Base-by-base conservation (phyloP, 495 filamentous ascomycete genomes). In the Endocarpon pusillum region DNA sequence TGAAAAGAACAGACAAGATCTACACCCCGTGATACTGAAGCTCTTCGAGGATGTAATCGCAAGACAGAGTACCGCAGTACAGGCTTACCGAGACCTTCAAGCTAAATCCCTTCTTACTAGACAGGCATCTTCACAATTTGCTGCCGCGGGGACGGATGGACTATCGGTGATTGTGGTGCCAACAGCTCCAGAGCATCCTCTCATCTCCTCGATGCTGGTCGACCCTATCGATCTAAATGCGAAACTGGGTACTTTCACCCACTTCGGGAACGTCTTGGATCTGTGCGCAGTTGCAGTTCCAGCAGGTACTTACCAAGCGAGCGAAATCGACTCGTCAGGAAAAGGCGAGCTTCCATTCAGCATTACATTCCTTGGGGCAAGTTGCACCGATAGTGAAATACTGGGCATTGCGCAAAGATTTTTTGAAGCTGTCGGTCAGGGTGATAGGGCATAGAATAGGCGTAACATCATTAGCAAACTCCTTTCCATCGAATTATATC, bases 261-360 rank as follows among this genome's bases (percentile, higher is more conserved):
- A 79, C 47, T 71, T 59, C 32, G 74, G 59, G 3, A 78, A 79
- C 41, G 71, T 78, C 31, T 49, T 78, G 8, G 74, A 79, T 53
- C 46, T 77, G 35, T 76, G 69, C 46, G 74, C 59, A 3, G 51
- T 71, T 15, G 65, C 66, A 22, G 59, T 78, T 16, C 68, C 69
- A 20, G 70, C 71, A 42, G 17, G 46, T 43, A n/a, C n/a, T n/a
- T n/a, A n/a, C n/a, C n/a, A n/a, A n/a, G n/a, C n/a, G n/a, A n/a
- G n/a, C n/a, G n/a, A n/a, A n/a, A n/a, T n/a, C n/a, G n/a, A n/a
- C n/a, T n/a, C n/a, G n/a, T 29, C 40, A 41, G 21, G 57, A 50
- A 23, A 43, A 34, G 20, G 51, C 16, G 35, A 36, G 38, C 45
- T 78, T 40, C 73, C 74, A 5, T 79, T 78, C 50, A 69, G 70